phyloP scores from a whole-genome alignment of 1,284 basidiomycete genomes.

The Entoloma clypeatum region DNA sequence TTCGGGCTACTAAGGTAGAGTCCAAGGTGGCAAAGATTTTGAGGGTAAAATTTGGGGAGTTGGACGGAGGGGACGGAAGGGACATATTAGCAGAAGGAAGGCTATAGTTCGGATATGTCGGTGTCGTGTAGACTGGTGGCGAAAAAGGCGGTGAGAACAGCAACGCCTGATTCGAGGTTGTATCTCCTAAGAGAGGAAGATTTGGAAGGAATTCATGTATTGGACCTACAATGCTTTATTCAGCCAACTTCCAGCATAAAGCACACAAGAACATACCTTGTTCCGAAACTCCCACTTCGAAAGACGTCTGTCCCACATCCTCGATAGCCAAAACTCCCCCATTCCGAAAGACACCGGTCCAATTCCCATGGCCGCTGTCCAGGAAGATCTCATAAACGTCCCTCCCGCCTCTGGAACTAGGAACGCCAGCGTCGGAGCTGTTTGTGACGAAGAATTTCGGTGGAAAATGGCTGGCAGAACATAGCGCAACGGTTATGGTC shows the following conservation, averaged over 20 bases:
- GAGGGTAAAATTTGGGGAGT: conserved; percentile 50
- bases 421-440: conserved; percentile 35
- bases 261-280: conserved; percentile 33
- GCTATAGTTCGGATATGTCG: conserved; percentile 79
- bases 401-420: conserved; percentile 37
- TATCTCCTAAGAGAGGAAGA: conserved; percentile 69
- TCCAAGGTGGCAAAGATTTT: conserved; percentile 46
- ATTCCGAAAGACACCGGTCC: conserved; percentile 43
- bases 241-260: not conserved
- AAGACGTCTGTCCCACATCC: conserved; percentile 36
- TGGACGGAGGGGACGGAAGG: conserved; percentile 38
- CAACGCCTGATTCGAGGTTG: conserved; percentile 71
- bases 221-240: conserved; percentile 27
- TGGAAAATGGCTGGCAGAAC: conserved; percentile 34
- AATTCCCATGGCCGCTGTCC: conserved; percentile 53
- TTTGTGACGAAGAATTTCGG: conserved; percentile 58
- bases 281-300: conserved; percentile 58
- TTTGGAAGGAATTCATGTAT: conserved; percentile 42
- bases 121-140: conserved; percentile 28
- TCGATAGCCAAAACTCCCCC: conserved; percentile 52
- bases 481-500: conserved; percentile 58
- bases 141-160: conserved; percentile 64
- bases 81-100: conserved; percentile 58
- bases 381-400: conserved; percentile 50
- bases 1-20: conserved; percentile 43